Evolutionary conservation across 1,284 basidiomycete genomes (phyloP), one percentile per base, ranked within the genome.

Genomic region (Lentinus polychrous): DNA sequence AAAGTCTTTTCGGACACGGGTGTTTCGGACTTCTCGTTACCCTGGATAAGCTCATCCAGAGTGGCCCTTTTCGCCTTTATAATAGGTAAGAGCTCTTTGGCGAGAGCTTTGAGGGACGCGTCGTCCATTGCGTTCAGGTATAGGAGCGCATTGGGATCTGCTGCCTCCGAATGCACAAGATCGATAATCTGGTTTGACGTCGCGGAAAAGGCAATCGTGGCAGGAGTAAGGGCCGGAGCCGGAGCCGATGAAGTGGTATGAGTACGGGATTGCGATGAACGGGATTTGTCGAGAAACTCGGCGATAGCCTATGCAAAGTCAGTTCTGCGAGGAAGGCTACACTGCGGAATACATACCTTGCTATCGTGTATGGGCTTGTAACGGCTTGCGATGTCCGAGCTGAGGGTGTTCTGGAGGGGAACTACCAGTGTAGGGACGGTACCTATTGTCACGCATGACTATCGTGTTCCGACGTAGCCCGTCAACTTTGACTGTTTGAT

Each of bases 391-490:
- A 83, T 76, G 35, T 86, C 87, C 3, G 78, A 70, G 2, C 75
- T 72, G 7, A 88, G 75, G 12, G 86, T 89, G 58, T 83, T 83
- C 56, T 81, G 70, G 15, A 89, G 69, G 0, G 91, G 91, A 2
- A 93, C 90, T 18, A 93, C 83, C 38, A 95, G 70, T 0, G 86
- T 86, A 4, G 91, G 91, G 0, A 94, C 77, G n/a, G 86, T 90
- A 11, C 81, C 89, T 86, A 53, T 31, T 24, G 2, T 31, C 15
- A 36, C 12, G 34, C 31, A 36, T 20, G 17, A 24, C 14, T 18
- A 24, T 41, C 20, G 46, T 23, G 24, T 12, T 27, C 33, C 10
- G 2, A 12, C 20, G 17, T n/a, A n/a, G n/a, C n/a, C n/a, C n/a
- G 8, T 12, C 23, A 15, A n/a, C 37, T 23, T n/a, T 12, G 18